phyloP scores from a whole-genome alignment of 495 filamentous ascomycete species.

The Aspergillus ellipticus region DNA sequence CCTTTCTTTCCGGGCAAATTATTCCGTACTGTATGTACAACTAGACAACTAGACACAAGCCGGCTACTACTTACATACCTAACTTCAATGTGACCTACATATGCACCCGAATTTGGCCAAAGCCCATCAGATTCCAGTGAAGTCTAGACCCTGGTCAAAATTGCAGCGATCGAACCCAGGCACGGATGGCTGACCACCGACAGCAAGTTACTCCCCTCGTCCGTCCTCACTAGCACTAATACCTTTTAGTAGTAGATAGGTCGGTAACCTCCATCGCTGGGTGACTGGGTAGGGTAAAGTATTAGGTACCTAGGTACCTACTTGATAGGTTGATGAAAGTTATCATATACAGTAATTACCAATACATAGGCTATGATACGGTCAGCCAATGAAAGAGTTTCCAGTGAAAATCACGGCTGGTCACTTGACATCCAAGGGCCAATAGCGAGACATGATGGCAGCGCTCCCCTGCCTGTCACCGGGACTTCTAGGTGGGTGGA shows the following conservation, averaged over 20 bases:
- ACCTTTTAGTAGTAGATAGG: too few species aligned
- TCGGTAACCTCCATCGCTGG: too few species aligned
- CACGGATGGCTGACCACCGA: not conserved
- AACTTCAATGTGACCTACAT: not conserved
- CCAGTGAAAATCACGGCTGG: slow-evolving; percentile 27
- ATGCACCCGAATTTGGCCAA: slow-evolving; percentile 1
- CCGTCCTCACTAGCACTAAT: too few species aligned
- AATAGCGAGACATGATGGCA: slow-evolving; percentile 13
- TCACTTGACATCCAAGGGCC: slow-evolving; percentile 26
- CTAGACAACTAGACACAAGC: not conserved
- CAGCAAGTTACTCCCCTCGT: too few species aligned
- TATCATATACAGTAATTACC: slow-evolving; percentile 12
- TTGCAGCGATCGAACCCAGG: slow-evolving; percentile 8
- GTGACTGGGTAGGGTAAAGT: too few species aligned
- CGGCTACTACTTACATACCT: not conserved
- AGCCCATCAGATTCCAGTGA: slow-evolving; percentile 1
- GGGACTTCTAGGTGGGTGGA: not conserved
- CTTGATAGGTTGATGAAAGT: slow-evolving; percentile 5
- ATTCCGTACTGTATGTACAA: too few species aligned
- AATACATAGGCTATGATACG: slow-evolving; percentile 12
- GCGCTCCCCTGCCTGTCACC: slow-evolving; percentile 15
- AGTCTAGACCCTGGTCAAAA: slow-evolving; percentile 12
- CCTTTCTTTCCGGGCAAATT: too few species aligned
- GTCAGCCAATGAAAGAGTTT: slow-evolving; percentile 18
- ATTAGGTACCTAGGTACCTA: too few species aligned